Conservation (phyloP, 2,329 filamentous ascomycete genomes). For the Pyrenochaeta sp. region DNA sequence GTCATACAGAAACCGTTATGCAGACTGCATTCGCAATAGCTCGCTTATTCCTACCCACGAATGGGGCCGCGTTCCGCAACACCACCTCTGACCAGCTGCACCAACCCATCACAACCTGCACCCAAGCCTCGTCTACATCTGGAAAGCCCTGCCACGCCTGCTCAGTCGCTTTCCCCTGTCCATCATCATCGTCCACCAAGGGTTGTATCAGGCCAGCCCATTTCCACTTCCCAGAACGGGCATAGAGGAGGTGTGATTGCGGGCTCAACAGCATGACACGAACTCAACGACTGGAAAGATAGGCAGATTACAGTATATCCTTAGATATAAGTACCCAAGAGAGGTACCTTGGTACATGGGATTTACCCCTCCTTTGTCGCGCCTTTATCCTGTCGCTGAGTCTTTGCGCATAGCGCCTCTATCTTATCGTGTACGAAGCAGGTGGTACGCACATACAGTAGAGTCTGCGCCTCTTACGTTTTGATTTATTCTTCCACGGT, state of each 20-base stretch:
- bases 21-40: slow-evolving; percentile 27
- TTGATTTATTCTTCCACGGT: slow-evolving; percentile 8
- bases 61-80: slow-evolving; percentile 23
- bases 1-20: slow-evolving; percentile 26
- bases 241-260: slow-evolving; percentile 17
- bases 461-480: slow-evolving; percentile 23
- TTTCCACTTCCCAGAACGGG: slow-evolving; percentile 10
- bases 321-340: slow-evolving; percentile 20
- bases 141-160: slow-evolving; percentile 13
- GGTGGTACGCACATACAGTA: slow-evolving; percentile 4
- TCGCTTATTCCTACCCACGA: slow-evolving; percentile 23
- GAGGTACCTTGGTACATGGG: slow-evolving; percentile 21
- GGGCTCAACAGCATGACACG: slow-evolving; percentile 28
- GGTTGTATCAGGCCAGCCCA: slow-evolving; percentile 14
- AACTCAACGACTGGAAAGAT: slow-evolving; percentile 25
- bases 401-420: slow-evolving; percentile 10
- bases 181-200: slow-evolving; percentile 12
- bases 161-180: slow-evolving; percentile 24
- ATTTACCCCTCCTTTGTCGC: slow-evolving; percentile 16
- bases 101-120: slow-evolving; percentile 15
- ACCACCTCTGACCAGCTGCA: slow-evolving; percentile 31
- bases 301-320: slow-evolving; percentile 12
- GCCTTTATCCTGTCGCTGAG: slow-evolving; percentile 16
- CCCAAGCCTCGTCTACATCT: slow-evolving; percentile 26
- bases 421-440: slow-evolving; percentile 21